Base-by-base conservation (phyloP, 2,329 filamentous ascomycete genomes). In the Aureobasidium namibiae region DNA sequence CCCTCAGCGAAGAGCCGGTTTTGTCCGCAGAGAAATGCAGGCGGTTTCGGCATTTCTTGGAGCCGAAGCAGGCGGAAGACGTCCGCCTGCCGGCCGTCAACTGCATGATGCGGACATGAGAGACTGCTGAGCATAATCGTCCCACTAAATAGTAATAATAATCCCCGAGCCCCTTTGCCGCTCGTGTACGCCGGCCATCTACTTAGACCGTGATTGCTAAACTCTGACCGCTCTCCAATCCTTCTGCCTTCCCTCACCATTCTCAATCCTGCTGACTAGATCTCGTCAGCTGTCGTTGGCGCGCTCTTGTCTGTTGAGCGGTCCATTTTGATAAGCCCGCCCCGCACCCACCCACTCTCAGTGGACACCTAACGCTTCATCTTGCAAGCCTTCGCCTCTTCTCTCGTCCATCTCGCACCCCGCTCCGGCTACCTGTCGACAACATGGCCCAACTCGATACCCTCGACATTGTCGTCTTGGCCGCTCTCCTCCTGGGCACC, bases 401-500 rank as follows among this genome's bases (percentile, higher is more conserved):
- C 56, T 33, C 18, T n/a, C 42, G 14, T 39, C 42, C 23, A 18
- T 34, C 4, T 42, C 14, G 16, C 26, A 24, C 31, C 24, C 18
- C 31, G 10, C 7, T 13, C 46, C 33, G 33, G 23, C 54, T 42
- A 26, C 42, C 14, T 10, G 41, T 57, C 54, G 33, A 42, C 54
- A 57, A 33, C 1, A 97, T 99, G 94, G 90, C 92, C 66, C 89
- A 96, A 81, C 85, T 99, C 72, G 94, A 99, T 73, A 95, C 91
- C 26, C 80, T 99, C 78, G 94, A 99, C 82, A 82, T 97, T 68
- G 75, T 96, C 69, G 94, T 99, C 80, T 88, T 99, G 65, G 84
- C 85, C 63, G 84, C 84, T 61, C 87, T 99, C 67, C 82, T 97
- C 59, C 73, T 95, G 61, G 94, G 90, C 65, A 96, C 91, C 49